Conservation (phyloP, 2,329 filamentous ascomycete genomes). For the Penicillium sp. region DNA sequence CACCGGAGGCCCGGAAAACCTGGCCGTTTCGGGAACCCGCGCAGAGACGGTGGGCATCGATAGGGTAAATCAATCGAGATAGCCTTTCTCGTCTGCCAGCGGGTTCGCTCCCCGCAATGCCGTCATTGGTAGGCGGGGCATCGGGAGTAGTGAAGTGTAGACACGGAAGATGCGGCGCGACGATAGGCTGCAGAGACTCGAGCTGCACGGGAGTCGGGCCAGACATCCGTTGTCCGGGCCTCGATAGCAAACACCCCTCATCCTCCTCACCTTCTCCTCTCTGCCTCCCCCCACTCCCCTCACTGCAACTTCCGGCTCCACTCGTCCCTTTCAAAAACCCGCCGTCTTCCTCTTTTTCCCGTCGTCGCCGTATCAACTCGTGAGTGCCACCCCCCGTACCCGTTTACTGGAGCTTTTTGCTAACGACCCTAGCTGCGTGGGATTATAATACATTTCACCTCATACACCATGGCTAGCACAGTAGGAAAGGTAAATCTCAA, state of each 20-base stretch:
- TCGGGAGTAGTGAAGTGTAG: not conserved
- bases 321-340: slow-evolving; percentile 17
- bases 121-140: not conserved
- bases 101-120: not conserved
- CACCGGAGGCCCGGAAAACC: slow-evolving; percentile 12
- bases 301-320: slow-evolving; percentile 13
- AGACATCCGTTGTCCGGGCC: slow-evolving; percentile 9
- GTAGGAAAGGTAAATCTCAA: slow-evolving; percentile 51
- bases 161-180: not conserved
- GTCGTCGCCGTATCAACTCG: slow-evolving; percentile 17
- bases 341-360: slow-evolving; percentile 12
- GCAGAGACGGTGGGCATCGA: not conserved
- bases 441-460: not conserved
- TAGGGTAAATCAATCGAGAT: not conserved
- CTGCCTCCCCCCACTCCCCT: slow-evolving; percentile 18
- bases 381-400: slow-evolving; percentile 3
- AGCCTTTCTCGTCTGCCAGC: not conserved
- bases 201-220: slow-evolving; percentile 1
- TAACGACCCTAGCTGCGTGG: not conserved
- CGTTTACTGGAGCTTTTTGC: not conserved
- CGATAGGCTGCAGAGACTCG: not conserved
- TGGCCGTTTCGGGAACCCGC: slow-evolving; percentile 16
- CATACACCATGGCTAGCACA: slow-evolving; percentile 52
- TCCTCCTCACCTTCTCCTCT: slow-evolving; percentile 12
- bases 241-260: slow-evolving; percentile 10